These are phyloP conservation scores for Beauveria australis DNA, from an alignment of 2,329 filamentous ascomycete genomes.

Conservation along the genomic window DNA sequence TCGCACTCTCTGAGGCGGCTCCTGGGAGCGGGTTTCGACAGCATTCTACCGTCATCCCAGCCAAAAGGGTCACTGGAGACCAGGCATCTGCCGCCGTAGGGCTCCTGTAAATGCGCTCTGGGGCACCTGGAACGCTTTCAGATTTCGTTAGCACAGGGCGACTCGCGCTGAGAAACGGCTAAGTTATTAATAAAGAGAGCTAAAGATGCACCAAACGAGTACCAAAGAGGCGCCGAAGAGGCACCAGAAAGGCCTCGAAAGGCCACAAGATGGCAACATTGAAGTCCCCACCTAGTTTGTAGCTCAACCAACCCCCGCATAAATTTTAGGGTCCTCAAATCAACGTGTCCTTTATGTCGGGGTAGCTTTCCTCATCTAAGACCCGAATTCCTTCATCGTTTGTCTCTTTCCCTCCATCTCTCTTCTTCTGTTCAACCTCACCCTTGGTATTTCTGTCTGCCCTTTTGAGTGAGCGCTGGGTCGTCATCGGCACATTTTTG, in stretches of 20 bases:
- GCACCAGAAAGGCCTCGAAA: not conserved
- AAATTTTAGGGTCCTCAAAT: slow-evolving; percentile 11
- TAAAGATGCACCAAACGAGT: no score
- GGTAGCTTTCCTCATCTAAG: slow-evolving; percentile 8
- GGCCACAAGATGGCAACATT: not conserved
- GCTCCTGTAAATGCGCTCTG: no score
- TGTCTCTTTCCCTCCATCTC: not conserved
- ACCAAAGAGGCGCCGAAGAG: no score
- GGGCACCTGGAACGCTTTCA: no score
- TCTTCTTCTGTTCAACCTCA: slow-evolving; percentile 3
- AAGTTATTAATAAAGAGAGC: not conserved
- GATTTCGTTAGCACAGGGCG: no score
- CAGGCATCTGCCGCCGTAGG: not conserved
- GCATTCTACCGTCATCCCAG: not conserved
- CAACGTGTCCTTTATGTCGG: slow-evolving; percentile 11
- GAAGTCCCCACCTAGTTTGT: not conserved
- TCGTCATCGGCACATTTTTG: slow-evolving; percentile 6
- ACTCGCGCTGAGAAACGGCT: not conserved
- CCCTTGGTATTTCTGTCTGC: not conserved
- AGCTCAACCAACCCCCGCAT: slow-evolving; percentile 10
- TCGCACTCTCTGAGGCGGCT: not conserved
- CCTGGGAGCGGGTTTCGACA: not conserved
- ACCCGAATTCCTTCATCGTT: not conserved
- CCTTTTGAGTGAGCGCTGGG: slow-evolving; percentile 4
- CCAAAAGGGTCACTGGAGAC: not conserved